Evolutionary conservation across 345 rosid species (phyloP), one percentile per base, ranked within the genome.

Genomic region (Gynandropsis gynandra): DNA sequence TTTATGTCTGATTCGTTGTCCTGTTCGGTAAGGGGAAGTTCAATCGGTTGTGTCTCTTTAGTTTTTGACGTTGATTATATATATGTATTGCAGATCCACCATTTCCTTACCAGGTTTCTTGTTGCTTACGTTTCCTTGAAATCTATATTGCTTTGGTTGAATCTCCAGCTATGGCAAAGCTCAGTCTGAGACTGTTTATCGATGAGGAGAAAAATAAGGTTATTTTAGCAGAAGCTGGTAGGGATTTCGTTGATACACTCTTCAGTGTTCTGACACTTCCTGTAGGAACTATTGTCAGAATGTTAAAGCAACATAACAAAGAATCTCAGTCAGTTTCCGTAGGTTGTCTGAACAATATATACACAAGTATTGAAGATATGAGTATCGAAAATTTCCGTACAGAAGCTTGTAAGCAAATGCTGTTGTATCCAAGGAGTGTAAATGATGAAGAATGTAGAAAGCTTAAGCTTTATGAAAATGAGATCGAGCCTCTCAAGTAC

Each of bases 141-240:
- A n/a, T n/a, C 29, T 24, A 5, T 5, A 24, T 24, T 24, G 4
- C 29, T 24, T 24, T 2, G 5, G 5, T 24, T 24, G 29, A 24
- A 24, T 24, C 5, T 2, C 29, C 29, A 24, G 41, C 4, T 37
- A 37, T 4, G 1, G 46, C 12, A 0, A 65, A 54, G 50, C 47
- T 64, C 31, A 42, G 19, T n/a, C 8, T 70, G 17, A 70, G 47
- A 38, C 71, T 70, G 11, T 57, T 61, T n/a, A n/a, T 57, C 3
- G 71, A 61, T 17, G 31, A 45, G 17, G 39, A 57, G 19, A 17
- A 50, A 20, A 70, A 48, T 42, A 52, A 33, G 32, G 68, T 66
- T 18, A 31, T 66, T 36, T 66, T 47, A 35, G 72, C 62, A n/a
- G 72, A 71, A 33, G 50, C 72, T 18, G 45, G 62, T 5, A 62